Percentiles rank a stretch among this genome's conserved stretches.
Conservation (phyloP, 148 eudicot genomes). For the Arctostaphylos glauca region DNA sequence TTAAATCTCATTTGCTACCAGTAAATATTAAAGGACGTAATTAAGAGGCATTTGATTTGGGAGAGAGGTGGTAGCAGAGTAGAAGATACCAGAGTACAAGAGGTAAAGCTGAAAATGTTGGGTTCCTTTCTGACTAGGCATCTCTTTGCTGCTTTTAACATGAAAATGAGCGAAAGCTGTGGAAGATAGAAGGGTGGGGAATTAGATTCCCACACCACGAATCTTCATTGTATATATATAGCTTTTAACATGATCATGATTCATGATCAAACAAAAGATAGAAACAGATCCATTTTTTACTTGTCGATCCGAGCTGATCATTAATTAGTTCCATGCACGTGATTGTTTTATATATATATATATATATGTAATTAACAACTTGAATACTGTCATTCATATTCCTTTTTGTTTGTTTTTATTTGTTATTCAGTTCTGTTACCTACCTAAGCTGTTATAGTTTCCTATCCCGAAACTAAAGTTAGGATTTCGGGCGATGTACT, state of each 20-base stretch:
- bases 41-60: not conserved
- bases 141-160: constrained; percentile 12
- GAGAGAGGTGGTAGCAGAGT: not conserved
- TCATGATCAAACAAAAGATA: too few species aligned
- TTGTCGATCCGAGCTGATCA: not conserved
- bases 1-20: too few species aligned
- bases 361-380: not conserved
- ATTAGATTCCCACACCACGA: constrained; percentile 22
- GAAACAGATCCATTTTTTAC: not conserved
- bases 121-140: constrained; percentile 18
- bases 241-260: not conserved
- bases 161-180: constrained; percentile 21
- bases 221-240: not conserved
- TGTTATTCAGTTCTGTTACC: not conserved
- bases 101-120: constrained; percentile 10
- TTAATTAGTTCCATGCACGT: not conserved
- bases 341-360: not conserved
- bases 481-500: too few species aligned
- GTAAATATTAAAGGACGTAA: too few species aligned
- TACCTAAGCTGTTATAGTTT: not conserved
- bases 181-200: not conserved
- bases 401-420: not conserved
- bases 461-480: too few species aligned
- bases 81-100: not conserved
- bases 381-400: not conserved